A percentile compares a stretch with the other conserved stretches of the same genome.
Conservation (phyloP, 768 basidiomycete genomes). For the Cystofilobasidium ferigula region DNA sequence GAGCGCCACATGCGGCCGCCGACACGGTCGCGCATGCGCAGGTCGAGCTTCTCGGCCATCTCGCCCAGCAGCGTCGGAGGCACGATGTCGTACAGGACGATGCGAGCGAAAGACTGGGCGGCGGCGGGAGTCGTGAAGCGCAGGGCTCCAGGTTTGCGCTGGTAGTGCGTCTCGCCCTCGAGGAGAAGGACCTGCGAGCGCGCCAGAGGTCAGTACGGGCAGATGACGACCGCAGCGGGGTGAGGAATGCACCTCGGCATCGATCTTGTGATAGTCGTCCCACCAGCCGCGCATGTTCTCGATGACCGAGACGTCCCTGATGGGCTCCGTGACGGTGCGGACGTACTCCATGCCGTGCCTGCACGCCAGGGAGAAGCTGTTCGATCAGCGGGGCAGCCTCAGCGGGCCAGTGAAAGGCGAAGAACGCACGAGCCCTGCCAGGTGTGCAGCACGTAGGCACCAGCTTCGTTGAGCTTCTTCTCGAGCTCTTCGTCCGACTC, state of each 20-base stretch:
- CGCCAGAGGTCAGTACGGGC: not conserved
- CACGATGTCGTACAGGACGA: constrained; percentile 23
- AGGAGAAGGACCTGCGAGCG: constrained; percentile 37
- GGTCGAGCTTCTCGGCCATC: constrained; percentile 17
- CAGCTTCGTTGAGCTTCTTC: constrained; percentile 38
- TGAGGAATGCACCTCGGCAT: constrained; percentile 32
- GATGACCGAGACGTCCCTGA: constrained; percentile 39
- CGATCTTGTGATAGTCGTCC: constrained; percentile 40
- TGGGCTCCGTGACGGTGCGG: constrained; percentile 42
- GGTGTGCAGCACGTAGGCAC: constrained; percentile 43
- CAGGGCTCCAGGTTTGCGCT: constrained; percentile 18
- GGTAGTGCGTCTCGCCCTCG: constrained; percentile 33
- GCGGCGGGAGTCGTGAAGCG: constrained; percentile 24
- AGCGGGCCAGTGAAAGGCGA: not conserved
- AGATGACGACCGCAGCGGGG: too few relatives aligned
- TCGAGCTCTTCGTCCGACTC: constrained; percentile 36
- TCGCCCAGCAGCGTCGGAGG: constrained; percentile 16
- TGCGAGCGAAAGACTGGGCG: constrained; percentile 7
- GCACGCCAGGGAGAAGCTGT: constrained; percentile 8
- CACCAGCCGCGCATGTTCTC: constrained; percentile 40
- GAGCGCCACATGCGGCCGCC: constrained; percentile 24
- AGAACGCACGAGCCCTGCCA: constrained; percentile 41
- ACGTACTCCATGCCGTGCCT: constrained; percentile 44
- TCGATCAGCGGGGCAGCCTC: not conserved
- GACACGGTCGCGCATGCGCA: constrained; percentile 16